Percentiles rank a stretch among this genome's conserved stretches.
These are phyloP conservation scores for Xylaria sp. DNA, from an alignment of 2,329 filamentous ascomycete species.

Conservation along the genomic window DNA sequence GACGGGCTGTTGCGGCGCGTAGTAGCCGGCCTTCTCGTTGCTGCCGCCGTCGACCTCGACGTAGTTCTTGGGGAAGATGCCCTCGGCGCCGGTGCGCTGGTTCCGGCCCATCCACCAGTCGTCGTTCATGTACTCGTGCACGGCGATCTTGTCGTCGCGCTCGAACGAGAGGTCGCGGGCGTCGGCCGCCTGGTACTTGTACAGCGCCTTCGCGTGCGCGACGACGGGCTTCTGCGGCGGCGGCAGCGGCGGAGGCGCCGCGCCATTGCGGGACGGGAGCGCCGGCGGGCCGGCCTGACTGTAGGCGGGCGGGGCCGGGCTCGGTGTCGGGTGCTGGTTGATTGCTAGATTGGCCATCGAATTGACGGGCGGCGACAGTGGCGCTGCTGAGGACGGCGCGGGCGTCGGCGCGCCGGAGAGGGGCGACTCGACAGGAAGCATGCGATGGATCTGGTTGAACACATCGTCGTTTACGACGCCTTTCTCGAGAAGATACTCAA, in stretches of 20 bases:
- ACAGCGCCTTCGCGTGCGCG: slow-evolving; percentile 77
- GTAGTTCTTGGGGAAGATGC: slow-evolving; percentile 94
- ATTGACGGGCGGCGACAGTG: slow-evolving; percentile 32
- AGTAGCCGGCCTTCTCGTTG: slow-evolving; percentile 44
- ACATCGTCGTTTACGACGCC: slow-evolving; percentile 75
- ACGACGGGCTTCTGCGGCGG: slow-evolving; percentile 61
- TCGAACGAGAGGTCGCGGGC: slow-evolving; percentile 80
- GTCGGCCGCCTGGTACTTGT: slow-evolving; percentile 79
- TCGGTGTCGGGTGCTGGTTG: slow-evolving; percentile 35
- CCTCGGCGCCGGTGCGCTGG: slow-evolving; percentile 78
- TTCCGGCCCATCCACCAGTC: slow-evolving; percentile 97
- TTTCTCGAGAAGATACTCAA: slow-evolving; percentile 84
- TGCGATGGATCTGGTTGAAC: slow-evolving; percentile 72
- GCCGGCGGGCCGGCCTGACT: slow-evolving; percentile 46
- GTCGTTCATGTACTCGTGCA: slow-evolving; percentile 91
- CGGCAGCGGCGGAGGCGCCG: slow-evolving; percentile 45
- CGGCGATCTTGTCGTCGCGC: slow-evolving; percentile 76
- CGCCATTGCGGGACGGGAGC: slow-evolving; percentile 39
- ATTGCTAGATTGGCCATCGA: slow-evolving; percentile 48
- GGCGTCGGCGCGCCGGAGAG: slow-evolving; percentile 54
- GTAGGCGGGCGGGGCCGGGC: slow-evolving; percentile 55
- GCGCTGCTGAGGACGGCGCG: slow-evolving; percentile 30
- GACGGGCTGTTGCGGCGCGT: slow-evolving; percentile 30
- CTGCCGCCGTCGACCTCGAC: slow-evolving; percentile 72
- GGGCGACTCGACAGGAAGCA: slow-evolving; percentile 73